Conservation (phyloP, 306 rosid genomes). For the Corylus americana region DNA sequence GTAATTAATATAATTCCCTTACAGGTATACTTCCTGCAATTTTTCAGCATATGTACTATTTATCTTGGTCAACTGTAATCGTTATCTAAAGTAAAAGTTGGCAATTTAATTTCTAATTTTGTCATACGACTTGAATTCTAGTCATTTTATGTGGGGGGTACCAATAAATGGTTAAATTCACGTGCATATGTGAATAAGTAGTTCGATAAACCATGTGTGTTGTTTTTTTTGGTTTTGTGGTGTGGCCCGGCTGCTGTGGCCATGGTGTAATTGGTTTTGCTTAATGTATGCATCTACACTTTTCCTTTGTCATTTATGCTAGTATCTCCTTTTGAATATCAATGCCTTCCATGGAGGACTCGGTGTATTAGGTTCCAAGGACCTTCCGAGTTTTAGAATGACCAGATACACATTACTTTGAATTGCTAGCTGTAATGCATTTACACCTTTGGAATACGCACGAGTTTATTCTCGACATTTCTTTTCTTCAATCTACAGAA, state of each 20-base stretch:
- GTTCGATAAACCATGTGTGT: background rate
- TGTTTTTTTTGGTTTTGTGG: too few relatives aligned
- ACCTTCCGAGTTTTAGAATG: background rate
- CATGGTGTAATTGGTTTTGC: background rate
- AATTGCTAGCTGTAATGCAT: background rate
- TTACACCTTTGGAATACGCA: background rate
- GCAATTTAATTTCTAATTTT: background rate
- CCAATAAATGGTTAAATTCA: background rate
- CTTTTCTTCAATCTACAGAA: background rate
- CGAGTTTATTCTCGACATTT: too few relatives aligned
- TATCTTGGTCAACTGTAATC: background rate
- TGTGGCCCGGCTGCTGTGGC: background rate
- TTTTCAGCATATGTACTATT: background rate
- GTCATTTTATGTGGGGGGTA: background rate
- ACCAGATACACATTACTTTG: background rate
- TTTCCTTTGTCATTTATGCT: background rate
- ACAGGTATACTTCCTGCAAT: constrained; percentile 54
- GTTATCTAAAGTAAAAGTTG: background rate
- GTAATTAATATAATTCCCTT: constrained; percentile 86
- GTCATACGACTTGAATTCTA: background rate
- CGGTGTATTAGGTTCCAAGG: background rate
- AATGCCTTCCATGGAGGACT: background rate
- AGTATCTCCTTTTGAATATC: background rate
- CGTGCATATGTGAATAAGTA: background rate
- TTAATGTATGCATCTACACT: background rate